Evolutionary conservation across 2,329 filamentous ascomycete genomes (phyloP), one percentile per base, ranked within the genome.

Genomic region (Colletotrichum truncatum): DNA sequence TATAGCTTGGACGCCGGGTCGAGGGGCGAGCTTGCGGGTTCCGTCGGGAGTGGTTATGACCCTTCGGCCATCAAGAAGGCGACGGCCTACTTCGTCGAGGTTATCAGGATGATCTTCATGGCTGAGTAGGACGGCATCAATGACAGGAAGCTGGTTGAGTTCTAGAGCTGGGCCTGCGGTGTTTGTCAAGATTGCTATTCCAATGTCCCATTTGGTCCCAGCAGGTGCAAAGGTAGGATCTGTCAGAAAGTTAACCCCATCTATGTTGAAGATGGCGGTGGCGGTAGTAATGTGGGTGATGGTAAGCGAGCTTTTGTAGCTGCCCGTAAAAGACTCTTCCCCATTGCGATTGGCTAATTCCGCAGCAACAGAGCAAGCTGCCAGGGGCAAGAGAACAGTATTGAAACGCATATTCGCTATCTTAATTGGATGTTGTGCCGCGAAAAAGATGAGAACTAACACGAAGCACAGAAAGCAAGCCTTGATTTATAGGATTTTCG

Each of bases 21-120:
- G 76, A 10, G 28, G 46, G 11, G 10, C 46, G 2, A 49, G 46
- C 11, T 32, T 30, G 10, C 5, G 26, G n/a, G 10, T 28, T 2
- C 46, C 28, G 46, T 49, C n/a, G 4, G 46, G 6, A 0, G 16
- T 49, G 11, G 46, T 49, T 1, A 8, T 11, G 3, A 49, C 46
- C n/a, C n/a, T 8, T 2, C 38, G 46, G 9, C 46, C 28, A 12
- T 49, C 28, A 11, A 49, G 46, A 14, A 49, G 46, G 4, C 46
- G n/a, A 16, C 4, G 46, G 2, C 26, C 46, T 11, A n/a, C 9
- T 14, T 49, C 46, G 3, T 49, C 46, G 9, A 49, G 75, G 62
- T 85, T 85, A 64, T 85, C 83, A 0, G 74, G 73, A 62, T 85
- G 83, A 69, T 85, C 81, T 69, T 85, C 83, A 62, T 85, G 82